Conservation (phyloP, 768 basidiomycete species). For the Termitomyces sp. region DNA sequence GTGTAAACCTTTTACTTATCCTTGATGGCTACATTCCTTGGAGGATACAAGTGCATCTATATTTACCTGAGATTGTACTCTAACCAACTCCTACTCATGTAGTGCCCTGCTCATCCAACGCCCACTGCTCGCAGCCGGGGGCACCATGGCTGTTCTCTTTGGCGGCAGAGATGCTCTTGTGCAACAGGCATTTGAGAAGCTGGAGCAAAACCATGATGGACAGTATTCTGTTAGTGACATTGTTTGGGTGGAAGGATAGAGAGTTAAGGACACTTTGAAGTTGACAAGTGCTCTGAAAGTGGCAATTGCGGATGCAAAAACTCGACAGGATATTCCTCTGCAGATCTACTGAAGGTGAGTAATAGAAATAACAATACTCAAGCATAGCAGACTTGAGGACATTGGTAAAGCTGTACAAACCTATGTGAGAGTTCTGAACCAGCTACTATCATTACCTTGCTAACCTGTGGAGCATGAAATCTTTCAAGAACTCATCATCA, state of each 20-base stretch:
- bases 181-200: conserved; percentile 77
- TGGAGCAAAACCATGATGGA: conserved; percentile 68
- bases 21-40: conserved; percentile 8
- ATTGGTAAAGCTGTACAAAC: not conserved
- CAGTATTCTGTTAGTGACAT: too few species aligned
- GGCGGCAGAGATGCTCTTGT: conserved; percentile 78
- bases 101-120: conserved; percentile 58
- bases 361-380: not conserved
- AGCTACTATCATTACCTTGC: not conserved
- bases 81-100: not conserved
- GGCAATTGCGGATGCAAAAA: conserved; percentile 16
- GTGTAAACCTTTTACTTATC: too few species aligned
- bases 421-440: not conserved
- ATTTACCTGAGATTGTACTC: not conserved
- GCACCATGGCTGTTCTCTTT: conserved; percentile 63
- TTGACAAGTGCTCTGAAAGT: conserved; percentile 4
- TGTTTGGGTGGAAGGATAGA: too few species aligned
- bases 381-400: conserved; percentile 27
- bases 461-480: not conserved
- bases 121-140: conserved; percentile 61
- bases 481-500: not conserved
- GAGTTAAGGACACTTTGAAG: not conserved
- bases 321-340: conserved; percentile 17
- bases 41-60: conserved; percentile 7
- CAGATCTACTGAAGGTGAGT: conserved; percentile 13